Evolutionary conservation across 2,329 filamentous ascomycete species (phyloP).

Genomic region (Hysterium pulicare): DNA sequence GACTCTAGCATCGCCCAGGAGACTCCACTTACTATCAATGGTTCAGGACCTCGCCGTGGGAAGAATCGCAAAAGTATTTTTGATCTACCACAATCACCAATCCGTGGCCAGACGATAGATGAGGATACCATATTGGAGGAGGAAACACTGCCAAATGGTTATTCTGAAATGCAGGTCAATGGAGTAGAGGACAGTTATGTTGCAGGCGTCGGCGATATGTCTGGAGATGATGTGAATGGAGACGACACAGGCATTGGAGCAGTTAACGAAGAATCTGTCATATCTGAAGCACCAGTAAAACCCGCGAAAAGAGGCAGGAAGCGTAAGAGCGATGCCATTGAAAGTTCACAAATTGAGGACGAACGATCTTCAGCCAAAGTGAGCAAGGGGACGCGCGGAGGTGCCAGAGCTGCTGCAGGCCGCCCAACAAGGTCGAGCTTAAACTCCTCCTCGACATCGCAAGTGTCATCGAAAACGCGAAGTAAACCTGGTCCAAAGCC

Average conservation of each 20-base stretch:
- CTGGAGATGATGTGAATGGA: constrained; percentile 16
- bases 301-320: constrained; percentile 26
- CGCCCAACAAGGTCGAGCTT: no score
- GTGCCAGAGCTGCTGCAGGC: no score
- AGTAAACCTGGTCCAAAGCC: neutral
- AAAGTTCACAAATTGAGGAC: constrained; percentile 14
- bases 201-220: constrained; percentile 27
- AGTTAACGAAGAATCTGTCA: constrained; percentile 26
- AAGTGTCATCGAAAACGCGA: neutral
- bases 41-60: constrained; percentile 29
- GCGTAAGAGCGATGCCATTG: constrained; percentile 25
- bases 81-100: constrained; percentile 32
- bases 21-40: constrained; percentile 29
- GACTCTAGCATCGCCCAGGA: constrained; percentile 28
- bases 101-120: constrained; percentile 17
- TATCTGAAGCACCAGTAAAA: neutral
- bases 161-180: constrained; percentile 16
- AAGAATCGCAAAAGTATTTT: constrained; percentile 26
- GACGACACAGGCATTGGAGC: constrained; percentile 8
- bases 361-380: constrained; percentile 5
- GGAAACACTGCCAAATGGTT: constrained; percentile 25
- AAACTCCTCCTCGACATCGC: neutral
- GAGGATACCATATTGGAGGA: constrained; percentile 34
- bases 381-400: neutral
- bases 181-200: constrained; percentile 27